A percentile compares a stretch with the other conserved stretches of the same genome.
phyloP scores from a whole-genome alignment of 371 early-diverging fungal species.

The Batkoa obscura region DNA sequence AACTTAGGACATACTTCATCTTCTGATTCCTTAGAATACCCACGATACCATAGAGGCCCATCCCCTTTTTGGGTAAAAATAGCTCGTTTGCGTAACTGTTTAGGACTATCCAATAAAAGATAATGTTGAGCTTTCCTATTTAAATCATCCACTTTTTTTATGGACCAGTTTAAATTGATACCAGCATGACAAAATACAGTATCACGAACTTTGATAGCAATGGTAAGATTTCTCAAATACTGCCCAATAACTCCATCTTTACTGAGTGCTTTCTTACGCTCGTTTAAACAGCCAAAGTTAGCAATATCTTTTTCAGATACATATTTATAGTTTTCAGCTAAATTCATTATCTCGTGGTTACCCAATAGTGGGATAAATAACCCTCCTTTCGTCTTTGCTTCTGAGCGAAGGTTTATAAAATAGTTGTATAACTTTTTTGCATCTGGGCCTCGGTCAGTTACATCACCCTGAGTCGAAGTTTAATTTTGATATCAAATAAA shows the following conservation, averaged over 20 bases:
- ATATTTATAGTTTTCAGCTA: constrained; percentile 44
- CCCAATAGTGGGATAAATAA: constrained; percentile 29
- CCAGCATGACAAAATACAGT: constrained; percentile 61
- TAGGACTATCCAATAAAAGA: not conserved
- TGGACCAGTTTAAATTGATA: constrained; percentile 25
- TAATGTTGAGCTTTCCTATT: not conserved
- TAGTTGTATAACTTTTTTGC: constrained; percentile 43
- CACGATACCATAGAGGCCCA: constrained; percentile 40
- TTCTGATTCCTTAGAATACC: constrained; percentile 37
- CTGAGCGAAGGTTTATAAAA: constrained; percentile 25
- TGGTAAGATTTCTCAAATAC: constrained; percentile 24
- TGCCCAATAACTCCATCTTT: constrained; percentile 42
- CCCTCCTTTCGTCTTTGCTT: constrained; percentile 35
- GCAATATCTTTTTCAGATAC: constrained; percentile 37
- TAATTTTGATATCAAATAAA: too few species aligned
- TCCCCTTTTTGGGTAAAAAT: constrained; percentile 9
- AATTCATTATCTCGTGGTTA: constrained; percentile 40
- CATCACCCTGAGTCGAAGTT: too few species aligned
- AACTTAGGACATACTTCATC: constrained; percentile 21
- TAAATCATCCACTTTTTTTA: constrained; percentile 12
- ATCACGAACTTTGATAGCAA: constrained; percentile 31
- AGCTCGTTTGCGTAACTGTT: not conserved
- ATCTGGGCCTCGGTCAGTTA: constrained; percentile 52
- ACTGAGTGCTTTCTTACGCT: constrained; percentile 29
- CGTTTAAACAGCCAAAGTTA: constrained; percentile 37